Evolutionary conservation across 257 asterid genomes (phyloP).

Genomic region (Scutellaria minor): DNA sequence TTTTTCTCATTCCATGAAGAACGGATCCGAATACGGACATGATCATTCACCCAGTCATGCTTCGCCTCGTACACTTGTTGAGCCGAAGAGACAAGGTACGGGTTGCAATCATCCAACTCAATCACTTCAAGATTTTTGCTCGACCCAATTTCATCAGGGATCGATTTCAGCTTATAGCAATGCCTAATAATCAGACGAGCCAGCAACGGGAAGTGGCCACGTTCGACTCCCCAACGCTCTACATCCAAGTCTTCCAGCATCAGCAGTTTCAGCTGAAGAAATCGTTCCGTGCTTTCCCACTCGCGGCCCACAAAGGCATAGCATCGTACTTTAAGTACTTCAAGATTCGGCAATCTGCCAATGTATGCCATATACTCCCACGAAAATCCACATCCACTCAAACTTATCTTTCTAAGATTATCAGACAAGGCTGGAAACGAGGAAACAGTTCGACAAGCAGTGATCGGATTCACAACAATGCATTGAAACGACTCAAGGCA

Average conservation of each 20-base stretch:
- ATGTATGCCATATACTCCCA: slow-evolving; percentile 24
- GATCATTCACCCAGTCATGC: slow-evolving; percentile 3
- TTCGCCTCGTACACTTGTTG: slow-evolving; percentile 18
- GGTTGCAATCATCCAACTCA: slow-evolving; percentile 30
- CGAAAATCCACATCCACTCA: slow-evolving; percentile 33
- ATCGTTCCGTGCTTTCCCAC: slow-evolving; percentile 14
- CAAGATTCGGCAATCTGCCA: slow-evolving; percentile 18
- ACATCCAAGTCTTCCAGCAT: slow-evolving; percentile 34
- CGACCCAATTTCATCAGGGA: too few relatives aligned
- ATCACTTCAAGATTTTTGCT: background rate
- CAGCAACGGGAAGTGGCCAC: slow-evolving; percentile 1
- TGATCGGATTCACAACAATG: slow-evolving; percentile 2
- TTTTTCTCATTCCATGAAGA: slow-evolving; percentile 15
- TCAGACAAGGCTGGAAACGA: background rate
- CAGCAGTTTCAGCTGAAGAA: slow-evolving; percentile 8
- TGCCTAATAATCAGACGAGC: slow-evolving; percentile 16
- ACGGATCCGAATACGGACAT: background rate
- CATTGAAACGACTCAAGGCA: slow-evolving; percentile 31
- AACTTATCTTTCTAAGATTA: slow-evolving; percentile 14
- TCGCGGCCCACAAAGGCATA: slow-evolving; percentile 21
- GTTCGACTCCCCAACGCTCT: background rate
- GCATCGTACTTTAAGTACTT: slow-evolving; percentile 31
- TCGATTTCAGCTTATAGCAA: slow-evolving; percentile 24
- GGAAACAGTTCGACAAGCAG: background rate
- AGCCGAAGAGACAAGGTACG: slow-evolving; percentile 12